Evolutionary conservation across 306 rosid species (phyloP).

Genomic region (Citrullus amarus): DNA sequence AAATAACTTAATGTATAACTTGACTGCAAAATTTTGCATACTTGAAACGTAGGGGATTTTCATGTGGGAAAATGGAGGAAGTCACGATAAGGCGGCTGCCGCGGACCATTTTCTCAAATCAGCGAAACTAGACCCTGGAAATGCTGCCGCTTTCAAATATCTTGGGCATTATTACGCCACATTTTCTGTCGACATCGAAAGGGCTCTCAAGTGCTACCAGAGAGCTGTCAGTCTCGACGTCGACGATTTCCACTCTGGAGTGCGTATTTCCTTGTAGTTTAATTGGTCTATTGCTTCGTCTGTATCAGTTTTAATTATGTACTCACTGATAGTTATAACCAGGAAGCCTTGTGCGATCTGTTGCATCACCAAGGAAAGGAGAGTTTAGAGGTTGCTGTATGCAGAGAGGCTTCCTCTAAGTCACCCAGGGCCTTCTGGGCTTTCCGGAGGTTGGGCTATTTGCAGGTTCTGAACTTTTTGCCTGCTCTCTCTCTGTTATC

Average conservation of each 20-base stretch:
- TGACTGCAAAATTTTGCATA: neutral
- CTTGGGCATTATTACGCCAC: constrained; percentile 50
- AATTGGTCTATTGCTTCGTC: neutral
- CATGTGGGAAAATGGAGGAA: constrained; percentile 45
- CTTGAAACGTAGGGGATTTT: constrained; percentile 34
- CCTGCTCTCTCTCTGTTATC: neutral
- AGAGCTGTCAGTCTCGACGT: constrained; percentile 64
- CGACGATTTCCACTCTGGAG: constrained; percentile 58
- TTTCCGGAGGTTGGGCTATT: constrained; percentile 72
- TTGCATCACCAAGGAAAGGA: constrained; percentile 61
- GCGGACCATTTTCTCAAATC: constrained; percentile 55
- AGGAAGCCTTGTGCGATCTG: constrained; percentile 69
- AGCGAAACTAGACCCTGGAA: constrained; percentile 61
- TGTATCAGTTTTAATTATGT: neutral
- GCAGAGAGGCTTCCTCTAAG: constrained; percentile 54
- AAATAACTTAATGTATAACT: neutral
- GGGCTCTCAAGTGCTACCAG: constrained; percentile 76
- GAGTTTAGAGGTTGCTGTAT: constrained; percentile 51
- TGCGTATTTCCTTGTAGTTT: constrained; percentile 4
- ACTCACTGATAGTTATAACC: neutral
- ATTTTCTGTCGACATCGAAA: constrained; percentile 28
- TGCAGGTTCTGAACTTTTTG: constrained; percentile 33
- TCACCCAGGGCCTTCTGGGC: constrained; percentile 95
- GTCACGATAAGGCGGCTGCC: constrained; percentile 39
- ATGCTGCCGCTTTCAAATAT: constrained; percentile 58